phyloP scores from a whole-genome alignment of 164 flowering plant genomes.

The Hamamelis virginiana region DNA sequence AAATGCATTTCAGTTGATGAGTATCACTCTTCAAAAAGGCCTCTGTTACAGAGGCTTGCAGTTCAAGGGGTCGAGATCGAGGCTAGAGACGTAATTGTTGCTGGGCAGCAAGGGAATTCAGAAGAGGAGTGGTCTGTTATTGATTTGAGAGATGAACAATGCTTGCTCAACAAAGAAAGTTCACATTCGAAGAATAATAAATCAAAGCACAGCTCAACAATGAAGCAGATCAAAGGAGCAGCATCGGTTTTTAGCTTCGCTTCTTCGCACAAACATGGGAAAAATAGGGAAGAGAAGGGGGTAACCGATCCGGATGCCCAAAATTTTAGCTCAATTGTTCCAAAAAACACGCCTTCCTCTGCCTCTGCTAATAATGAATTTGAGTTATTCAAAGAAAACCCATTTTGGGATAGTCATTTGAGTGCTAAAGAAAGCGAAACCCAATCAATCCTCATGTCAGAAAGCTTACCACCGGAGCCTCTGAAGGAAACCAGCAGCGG shows the following conservation, averaged over 20 bases:
- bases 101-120: slow-evolving; percentile 24
- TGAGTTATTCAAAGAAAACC: slow-evolving; percentile 38
- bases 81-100: slow-evolving; percentile 59
- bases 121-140: slow-evolving; percentile 87
- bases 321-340: slow-evolving; percentile 8
- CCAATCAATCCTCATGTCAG: slow-evolving; percentile 57
- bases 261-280: slow-evolving; percentile 39
- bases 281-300: slow-evolving; percentile 34
- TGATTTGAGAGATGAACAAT: slow-evolving; percentile 64
- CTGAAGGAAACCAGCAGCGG: slow-evolving; percentile 30
- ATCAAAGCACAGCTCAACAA: slow-evolving; percentile 41
- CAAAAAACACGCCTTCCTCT: slow-evolving; percentile 15
- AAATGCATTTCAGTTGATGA: slow-evolving; percentile 84
- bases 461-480: slow-evolving; percentile 32
- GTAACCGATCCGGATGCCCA: slow-evolving; percentile 17
- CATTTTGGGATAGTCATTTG: slow-evolving; percentile 39
- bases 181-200: slow-evolving; percentile 39
- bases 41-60: slow-evolving; percentile 80
- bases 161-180: slow-evolving; percentile 33
- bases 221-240: slow-evolving; percentile 70
- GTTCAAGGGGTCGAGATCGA: slow-evolving; percentile 82
- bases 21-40: slow-evolving; percentile 87
- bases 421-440: slow-evolving; percentile 39
- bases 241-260: slow-evolving; percentile 53
- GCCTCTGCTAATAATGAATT: slow-evolving; percentile 12